These are phyloP conservation scores for Paratinospora sagittata DNA, from an alignment of 164 flowering plant species.

Conservation along the genomic window DNA sequence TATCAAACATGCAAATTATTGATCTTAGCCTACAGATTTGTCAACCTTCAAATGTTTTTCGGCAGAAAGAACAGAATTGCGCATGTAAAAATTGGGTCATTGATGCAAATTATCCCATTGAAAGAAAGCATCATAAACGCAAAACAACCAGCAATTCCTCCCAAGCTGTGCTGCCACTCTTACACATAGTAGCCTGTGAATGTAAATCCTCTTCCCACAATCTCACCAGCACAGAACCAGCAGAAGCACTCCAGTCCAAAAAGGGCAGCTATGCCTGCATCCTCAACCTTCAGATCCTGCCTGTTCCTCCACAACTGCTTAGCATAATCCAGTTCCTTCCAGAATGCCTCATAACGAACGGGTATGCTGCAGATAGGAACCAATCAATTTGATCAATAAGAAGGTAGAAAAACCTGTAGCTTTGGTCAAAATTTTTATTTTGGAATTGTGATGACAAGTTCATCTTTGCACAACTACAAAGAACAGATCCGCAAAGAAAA, in stretches of 20 bases:
- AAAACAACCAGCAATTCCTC: not conserved
- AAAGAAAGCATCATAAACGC: not conserved
- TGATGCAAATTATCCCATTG: slow-evolving; percentile 1
- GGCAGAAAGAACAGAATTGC: not conserved
- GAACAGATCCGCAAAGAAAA: too few species aligned
- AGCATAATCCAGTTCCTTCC: slow-evolving; percentile 6
- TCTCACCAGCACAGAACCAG: too few species aligned
- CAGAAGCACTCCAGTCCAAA: slow-evolving; percentile 9
- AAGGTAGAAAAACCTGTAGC: not conserved
- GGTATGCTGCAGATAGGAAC: slow-evolving; percentile 2
- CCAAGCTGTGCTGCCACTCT: not conserved
- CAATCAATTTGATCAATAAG: not conserved
- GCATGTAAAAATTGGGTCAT: not conserved
- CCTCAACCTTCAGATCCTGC: slow-evolving; percentile 9
- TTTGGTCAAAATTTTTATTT: too few species aligned
- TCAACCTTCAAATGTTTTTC: slow-evolving; percentile 1
- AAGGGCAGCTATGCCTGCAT: slow-evolving; percentile 11
- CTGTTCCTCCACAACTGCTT: slow-evolving; percentile 10
- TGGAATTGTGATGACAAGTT: too few species aligned
- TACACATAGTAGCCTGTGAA: slow-evolving; percentile 13
- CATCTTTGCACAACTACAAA: too few species aligned
- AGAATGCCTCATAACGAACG: slow-evolving; percentile 8
- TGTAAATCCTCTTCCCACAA: too few species aligned
- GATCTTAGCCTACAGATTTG: not conserved
- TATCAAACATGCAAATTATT: slow-evolving; percentile 2